Base-by-base conservation (phyloP, 306 rosid species). In the Citrullus mucosospermus region DNA sequence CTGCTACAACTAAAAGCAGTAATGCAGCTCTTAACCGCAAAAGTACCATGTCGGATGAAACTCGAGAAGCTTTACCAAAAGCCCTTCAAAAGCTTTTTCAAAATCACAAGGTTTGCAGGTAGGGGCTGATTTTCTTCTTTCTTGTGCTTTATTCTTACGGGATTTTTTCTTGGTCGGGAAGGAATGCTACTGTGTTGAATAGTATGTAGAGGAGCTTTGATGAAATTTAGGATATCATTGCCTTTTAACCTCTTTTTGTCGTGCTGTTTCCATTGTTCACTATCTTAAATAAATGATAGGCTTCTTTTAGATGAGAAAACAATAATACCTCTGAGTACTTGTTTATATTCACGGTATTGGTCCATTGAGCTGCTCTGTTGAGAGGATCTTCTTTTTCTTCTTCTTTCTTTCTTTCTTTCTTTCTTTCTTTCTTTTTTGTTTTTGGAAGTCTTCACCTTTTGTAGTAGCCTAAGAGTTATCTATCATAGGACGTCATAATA, bases 31-130 rank as follows among this genome's bases (percentile, higher is more conserved):
- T 83, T 70, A 67, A 76, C 41, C 85, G 82, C 77, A 86, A 62
- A 65, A 91, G 76, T 87, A 82, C 90, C 84, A 88, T 92, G 89
- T 88, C 99, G 78, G 90, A 84, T 85, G 97, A 91, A 79, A 88
- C 93, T 69, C 89, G 85, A 81, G 91, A 85, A 79, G 93, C 89
- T 83, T 87, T 95, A 58, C 87, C 90, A 75, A 85, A 85, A 81
- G 97, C 88, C 70, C 88, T 95, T 71, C 86, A 78, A 69, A 88
- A 85, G 79, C 83, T 90, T 82, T 83, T 90, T 79, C 92, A 89
- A 75, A 83, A 78, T 41, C 87, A 88, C 85, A 85, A 88, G 81
- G 97, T 95, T 85, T 95, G 99, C 97, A 95, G 95, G 97, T 95
- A 86, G 43, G 75, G 20, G 20, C 59, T 34, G 18, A 12, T 66